Evolutionary conservation across 768 basidiomycete species (phyloP).

Genomic region (Trametes punicea): DNA sequence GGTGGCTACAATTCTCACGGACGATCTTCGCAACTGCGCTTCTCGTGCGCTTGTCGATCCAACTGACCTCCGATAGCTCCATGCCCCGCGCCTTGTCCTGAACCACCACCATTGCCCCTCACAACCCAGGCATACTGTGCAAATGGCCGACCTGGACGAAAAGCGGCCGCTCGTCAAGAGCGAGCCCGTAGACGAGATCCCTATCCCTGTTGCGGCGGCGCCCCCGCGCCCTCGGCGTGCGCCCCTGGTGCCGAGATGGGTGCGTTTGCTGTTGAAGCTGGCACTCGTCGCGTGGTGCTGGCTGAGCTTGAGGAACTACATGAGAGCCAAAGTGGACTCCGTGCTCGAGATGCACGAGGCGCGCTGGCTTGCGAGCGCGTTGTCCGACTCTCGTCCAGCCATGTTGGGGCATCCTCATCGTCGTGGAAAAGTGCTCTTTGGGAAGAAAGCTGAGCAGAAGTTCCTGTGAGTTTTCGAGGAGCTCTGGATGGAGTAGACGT

Average conservation of each 20-base stretch:
- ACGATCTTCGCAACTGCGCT: too few relatives aligned
- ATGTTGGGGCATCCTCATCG: not conserved
- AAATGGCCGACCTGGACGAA: slow-evolving; percentile 7
- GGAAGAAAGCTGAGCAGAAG: slow-evolving; percentile 40
- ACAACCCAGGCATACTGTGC: not conserved
- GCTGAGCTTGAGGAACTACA: not conserved
- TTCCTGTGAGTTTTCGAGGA: slow-evolving; percentile 38
- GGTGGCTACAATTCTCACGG: too few relatives aligned
- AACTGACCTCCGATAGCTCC: too few relatives aligned
- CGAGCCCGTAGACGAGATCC: slow-evolving; percentile 11
- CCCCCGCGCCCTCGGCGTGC: slow-evolving; percentile 3
- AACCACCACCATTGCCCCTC: not conserved
- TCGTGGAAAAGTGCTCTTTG: slow-evolving; percentile 28
- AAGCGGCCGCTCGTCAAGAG: slow-evolving; percentile 5
- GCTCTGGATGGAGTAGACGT: not conserved
- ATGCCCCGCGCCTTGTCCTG: too few relatives aligned
- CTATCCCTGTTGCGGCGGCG: slow-evolving; percentile 10
- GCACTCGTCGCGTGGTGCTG: not conserved
- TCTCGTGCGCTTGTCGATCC: too few relatives aligned
- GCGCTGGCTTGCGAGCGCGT: slow-evolving; percentile 21
- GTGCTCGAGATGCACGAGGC: slow-evolving; percentile 14
- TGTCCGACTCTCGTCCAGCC: slow-evolving; percentile 7
- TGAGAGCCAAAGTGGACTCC: not conserved
- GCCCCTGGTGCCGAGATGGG: not conserved
- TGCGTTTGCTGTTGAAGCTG: slow-evolving; percentile 2